These are phyloP conservation scores for Pythium aristosporum DNA, from an alignment of 352 stramenopile species.

Conservation along the genomic window DNA sequence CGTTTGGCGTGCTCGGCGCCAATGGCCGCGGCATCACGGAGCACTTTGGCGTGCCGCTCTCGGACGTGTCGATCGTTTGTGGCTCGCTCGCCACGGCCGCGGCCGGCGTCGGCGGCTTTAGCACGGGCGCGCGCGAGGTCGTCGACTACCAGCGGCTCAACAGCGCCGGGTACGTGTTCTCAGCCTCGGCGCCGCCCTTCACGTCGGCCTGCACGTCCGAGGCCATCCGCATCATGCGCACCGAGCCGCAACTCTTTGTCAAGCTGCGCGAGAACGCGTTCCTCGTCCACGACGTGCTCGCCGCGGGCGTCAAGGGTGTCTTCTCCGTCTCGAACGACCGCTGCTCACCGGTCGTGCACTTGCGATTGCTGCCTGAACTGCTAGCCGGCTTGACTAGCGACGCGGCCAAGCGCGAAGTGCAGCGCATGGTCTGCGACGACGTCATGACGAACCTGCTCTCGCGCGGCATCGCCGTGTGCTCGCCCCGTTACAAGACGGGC, in stretches of 20 bases:
- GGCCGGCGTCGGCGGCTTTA: constrained; percentile 95
- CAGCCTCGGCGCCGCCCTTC: constrained; percentile 96
- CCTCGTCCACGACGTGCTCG: constrained; percentile 56
- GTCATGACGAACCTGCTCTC: constrained; percentile 61
- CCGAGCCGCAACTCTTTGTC: constrained; percentile 71
- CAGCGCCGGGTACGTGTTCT: constrained; percentile 98
- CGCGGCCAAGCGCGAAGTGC: constrained; percentile 46
- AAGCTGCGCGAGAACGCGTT: constrained; percentile 66
- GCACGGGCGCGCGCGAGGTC: constrained; percentile 95
- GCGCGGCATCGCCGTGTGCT: constrained; percentile 72
- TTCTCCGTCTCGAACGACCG: constrained; percentile 59
- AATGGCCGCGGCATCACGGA: constrained; percentile 83
- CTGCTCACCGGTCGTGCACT: constrained; percentile 71
- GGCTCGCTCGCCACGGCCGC: constrained; percentile 93
- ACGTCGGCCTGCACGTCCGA: constrained; percentile 88
- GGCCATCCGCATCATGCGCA: constrained; percentile 83
- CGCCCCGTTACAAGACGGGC: constrained; percentile 68
- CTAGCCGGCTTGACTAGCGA: constrained; percentile 39
- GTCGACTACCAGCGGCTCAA: constrained; percentile 98
- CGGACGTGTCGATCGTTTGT: constrained; percentile 93
- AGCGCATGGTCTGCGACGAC: constrained; percentile 59
- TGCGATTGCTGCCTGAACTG: constrained; percentile 52
- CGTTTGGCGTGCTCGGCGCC: constrained; percentile 95
- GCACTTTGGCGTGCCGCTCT: constrained; percentile 73
- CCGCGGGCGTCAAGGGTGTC: constrained; percentile 32